Evolutionary conservation across 192 early-diverging fungal genomes (phyloP).

Genomic region (Mortierella claussenii): DNA sequence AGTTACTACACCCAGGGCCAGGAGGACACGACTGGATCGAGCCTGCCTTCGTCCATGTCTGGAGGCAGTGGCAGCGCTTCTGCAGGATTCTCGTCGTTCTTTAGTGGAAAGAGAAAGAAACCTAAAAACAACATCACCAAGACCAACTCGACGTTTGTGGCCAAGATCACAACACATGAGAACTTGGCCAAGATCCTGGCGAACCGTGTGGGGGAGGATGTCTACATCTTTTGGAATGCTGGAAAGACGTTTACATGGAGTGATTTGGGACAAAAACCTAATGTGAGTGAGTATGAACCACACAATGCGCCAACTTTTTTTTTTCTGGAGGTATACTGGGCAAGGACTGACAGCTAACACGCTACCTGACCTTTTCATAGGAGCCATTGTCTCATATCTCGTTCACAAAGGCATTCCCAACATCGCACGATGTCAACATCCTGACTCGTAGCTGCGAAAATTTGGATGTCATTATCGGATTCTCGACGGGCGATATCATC

Average conservation of each 20-base stretch:
- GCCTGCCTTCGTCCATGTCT: conserved; percentile 7
- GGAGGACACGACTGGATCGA: conserved; percentile 20
- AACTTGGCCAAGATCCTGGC: conserved; percentile 71
- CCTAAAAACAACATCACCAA: conserved; percentile 76
- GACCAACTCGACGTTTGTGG: conserved; percentile 78
- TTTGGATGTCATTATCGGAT: conserved; percentile 89
- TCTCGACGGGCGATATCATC: conserved; percentile 80
- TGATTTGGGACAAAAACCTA: conserved; percentile 67
- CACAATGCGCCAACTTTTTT: too few relatives aligned
- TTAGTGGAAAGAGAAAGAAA: conserved; percentile 55
- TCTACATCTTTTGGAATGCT: conserved; percentile 80
- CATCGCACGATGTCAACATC: conserved; percentile 88
- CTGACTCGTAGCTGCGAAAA: conserved; percentile 73
- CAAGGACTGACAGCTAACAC: too few relatives aligned
- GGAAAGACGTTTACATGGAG: conserved; percentile 80
- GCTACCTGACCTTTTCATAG: conserved; percentile 52
- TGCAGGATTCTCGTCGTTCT: conserved; percentile 47
- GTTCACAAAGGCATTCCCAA: conserved; percentile 79
- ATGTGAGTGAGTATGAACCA: conserved; percentile 60
- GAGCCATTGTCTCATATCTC: conserved; percentile 84
- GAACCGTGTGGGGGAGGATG: conserved; percentile 65
- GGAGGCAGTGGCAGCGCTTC: conserved; percentile 11
- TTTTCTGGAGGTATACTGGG: too few relatives aligned
- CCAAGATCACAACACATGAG: conserved; percentile 77
- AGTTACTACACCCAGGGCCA: conserved; percentile 27